Percentiles rank a stretch among this genome's conserved stretches.
Evolutionary conservation across 129 eudicot genomes (phyloP).

Genomic region (Flaveria linearis): DNA sequence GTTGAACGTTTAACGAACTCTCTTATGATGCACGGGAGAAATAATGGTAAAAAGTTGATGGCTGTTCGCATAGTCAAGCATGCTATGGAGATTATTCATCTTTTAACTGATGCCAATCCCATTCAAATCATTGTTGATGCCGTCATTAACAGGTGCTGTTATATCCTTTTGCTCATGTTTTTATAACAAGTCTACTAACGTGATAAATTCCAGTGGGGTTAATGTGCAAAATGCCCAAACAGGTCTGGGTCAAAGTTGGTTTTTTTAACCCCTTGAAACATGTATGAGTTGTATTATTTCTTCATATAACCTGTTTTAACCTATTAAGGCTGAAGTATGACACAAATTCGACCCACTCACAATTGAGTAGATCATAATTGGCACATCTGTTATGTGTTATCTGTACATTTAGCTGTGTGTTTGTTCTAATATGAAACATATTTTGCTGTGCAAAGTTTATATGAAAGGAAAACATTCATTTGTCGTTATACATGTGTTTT

Average conservation of each 20-base stretch:
- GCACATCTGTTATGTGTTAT: too few species aligned
- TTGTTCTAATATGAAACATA: background rate
- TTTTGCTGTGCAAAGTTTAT: background rate
- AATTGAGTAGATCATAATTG: background rate
- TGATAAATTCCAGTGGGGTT: too few species aligned
- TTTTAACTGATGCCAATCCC: conserved; percentile 7
- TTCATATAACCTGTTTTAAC: too few species aligned
- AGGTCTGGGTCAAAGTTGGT: too few species aligned
- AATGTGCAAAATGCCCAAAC: too few species aligned
- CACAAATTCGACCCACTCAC: too few species aligned
- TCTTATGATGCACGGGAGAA: conserved; percentile 14
- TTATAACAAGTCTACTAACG: background rate
- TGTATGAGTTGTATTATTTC: too few species aligned
- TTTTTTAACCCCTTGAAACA: too few species aligned
- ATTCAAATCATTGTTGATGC: conserved; percentile 13
- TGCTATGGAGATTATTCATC: conserved; percentile 18
- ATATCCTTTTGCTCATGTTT: background rate
- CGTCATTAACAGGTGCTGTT: background rate
- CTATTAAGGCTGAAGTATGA: too few species aligned
- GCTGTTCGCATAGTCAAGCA: conserved; percentile 17
- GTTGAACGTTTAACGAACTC: conserved; percentile 9
- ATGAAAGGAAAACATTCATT: background rate
- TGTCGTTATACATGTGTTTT: background rate
- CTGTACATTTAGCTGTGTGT: background rate
- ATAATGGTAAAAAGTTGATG: conserved; percentile 13